phyloP scores from a whole-genome alignment of 345 rosid species.

The Linum usitatissimum region DNA sequence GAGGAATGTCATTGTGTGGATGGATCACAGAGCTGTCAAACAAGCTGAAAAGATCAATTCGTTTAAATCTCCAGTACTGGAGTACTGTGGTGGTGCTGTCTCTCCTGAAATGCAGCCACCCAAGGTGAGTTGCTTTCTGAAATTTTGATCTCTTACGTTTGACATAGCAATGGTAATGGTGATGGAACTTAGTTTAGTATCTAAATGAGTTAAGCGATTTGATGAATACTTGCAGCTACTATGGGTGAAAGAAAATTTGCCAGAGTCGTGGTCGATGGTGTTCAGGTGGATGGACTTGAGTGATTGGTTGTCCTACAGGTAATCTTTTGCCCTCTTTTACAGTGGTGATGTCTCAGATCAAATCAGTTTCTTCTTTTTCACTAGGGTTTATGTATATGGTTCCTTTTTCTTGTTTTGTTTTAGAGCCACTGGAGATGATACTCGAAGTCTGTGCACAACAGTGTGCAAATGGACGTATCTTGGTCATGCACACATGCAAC shows the following conservation, averaged over 20 bases:
- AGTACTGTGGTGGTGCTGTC: constrained; percentile 88
- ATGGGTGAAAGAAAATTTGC: constrained; percentile 95
- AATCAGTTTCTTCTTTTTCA: not conserved
- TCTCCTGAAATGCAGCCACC: constrained; percentile 97
- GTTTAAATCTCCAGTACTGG: constrained; percentile 57
- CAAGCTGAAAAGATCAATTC: constrained; percentile 94
- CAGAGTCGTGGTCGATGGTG: constrained; percentile 89
- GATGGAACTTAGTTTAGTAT: not conserved
- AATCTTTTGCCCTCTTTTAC: constrained; percentile 7
- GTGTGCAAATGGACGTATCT: constrained; percentile 99
- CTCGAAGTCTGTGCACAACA: constrained; percentile 89
- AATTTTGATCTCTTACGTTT: not conserved
- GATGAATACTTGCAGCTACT: constrained; percentile 57
- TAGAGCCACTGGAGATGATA: constrained; percentile 97
- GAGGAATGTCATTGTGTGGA: constrained; percentile 87
- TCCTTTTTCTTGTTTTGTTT: not conserved
- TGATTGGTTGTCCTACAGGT: constrained; percentile 97
- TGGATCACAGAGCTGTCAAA: constrained; percentile 96
- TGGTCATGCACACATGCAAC: constrained; percentile 99
- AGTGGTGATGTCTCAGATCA: constrained; percentile 3
- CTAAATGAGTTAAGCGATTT: not conserved
- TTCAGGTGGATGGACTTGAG: constrained; percentile 99
- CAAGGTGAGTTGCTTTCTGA: constrained; percentile 32
- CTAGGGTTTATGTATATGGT: not conserved
- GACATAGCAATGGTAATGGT: not conserved